Conservation (phyloP, 169 alveolate species). For the Plasmodium vivax region DNA sequence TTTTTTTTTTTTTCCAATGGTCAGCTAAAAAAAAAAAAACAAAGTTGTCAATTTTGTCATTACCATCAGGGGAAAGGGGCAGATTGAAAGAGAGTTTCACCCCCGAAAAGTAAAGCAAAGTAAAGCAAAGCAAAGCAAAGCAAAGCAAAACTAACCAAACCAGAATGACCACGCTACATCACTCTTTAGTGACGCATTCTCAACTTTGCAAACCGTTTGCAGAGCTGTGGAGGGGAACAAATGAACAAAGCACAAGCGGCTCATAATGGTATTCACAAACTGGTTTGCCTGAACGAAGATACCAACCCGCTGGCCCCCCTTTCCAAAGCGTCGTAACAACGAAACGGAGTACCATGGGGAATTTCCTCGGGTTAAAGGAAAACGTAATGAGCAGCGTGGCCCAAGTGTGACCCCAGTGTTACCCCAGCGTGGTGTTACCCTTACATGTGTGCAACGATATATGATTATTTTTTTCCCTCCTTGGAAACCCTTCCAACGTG, state of each 20-base stretch:
- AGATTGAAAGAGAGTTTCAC: background rate
- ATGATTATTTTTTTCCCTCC: background rate
- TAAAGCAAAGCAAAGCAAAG: too few relatives aligned
- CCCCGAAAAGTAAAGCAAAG: too few relatives aligned
- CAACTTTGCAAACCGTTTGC: background rate
- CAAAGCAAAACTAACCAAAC: background rate
- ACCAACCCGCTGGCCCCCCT: background rate
- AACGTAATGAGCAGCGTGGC: background rate
- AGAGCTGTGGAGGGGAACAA: background rate
- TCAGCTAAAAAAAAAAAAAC: too few relatives aligned
- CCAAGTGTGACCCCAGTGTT: too few relatives aligned
- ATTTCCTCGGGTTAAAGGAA: conserved; percentile 27
- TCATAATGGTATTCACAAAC: background rate
- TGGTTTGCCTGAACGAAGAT: background rate
- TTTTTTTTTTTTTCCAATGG: too few relatives aligned
- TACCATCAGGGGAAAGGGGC: background rate
- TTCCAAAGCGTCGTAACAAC: background rate
- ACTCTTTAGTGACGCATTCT: background rate
- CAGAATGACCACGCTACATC: background rate
- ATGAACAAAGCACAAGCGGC: background rate
- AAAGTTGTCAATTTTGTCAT: too few relatives aligned
- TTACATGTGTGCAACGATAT: background rate
- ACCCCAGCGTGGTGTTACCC: background rate
- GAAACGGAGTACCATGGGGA: conserved; percentile 24
- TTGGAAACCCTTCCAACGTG: background rate